phyloP scores from a whole-genome alignment of 1,284 basidiomycete species.

The Sporisorium graminicola region DNA sequence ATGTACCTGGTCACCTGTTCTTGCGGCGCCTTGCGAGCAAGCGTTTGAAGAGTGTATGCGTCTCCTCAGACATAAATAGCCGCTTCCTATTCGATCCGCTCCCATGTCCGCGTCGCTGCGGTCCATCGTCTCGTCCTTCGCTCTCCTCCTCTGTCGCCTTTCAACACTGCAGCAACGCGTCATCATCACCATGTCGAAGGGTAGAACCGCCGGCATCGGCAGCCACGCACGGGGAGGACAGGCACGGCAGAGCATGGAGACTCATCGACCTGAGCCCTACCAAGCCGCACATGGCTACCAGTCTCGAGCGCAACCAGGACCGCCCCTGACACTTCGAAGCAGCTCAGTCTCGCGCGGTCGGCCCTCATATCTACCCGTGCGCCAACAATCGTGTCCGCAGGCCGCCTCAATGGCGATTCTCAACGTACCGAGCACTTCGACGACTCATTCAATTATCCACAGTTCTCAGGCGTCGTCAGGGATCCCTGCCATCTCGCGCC shows the following conservation, averaged over 20 bases:
- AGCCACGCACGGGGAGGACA: neutral
- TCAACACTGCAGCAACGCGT: neutral
- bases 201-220: neutral
- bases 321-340: neutral
- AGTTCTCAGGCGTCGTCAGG: too few relatives aligned
- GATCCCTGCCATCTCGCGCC: too few relatives aligned
- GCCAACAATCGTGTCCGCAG: neutral
- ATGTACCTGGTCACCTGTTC: neutral
- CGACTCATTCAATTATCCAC: too few relatives aligned
- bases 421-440: too few relatives aligned
- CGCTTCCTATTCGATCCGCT: neutral
- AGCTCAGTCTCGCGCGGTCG: neutral
- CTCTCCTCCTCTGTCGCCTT: too few relatives aligned
- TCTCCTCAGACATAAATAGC: constrained; percentile 3
- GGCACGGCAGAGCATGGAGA: too few relatives aligned
- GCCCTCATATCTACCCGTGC: neutral
- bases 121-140: too few relatives aligned
- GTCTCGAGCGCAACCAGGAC: neutral
- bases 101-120: too few relatives aligned
- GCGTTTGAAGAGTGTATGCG: neutral
- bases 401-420: too few relatives aligned
- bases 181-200: neutral
- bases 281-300: neutral
- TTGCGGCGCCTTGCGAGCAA: neutral
- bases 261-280: neutral